Evolutionary conservation across 2,329 filamentous ascomycete species (phyloP), one percentile per base, ranked within the genome.

Genomic region (Ophiostoma perfectum): DNA sequence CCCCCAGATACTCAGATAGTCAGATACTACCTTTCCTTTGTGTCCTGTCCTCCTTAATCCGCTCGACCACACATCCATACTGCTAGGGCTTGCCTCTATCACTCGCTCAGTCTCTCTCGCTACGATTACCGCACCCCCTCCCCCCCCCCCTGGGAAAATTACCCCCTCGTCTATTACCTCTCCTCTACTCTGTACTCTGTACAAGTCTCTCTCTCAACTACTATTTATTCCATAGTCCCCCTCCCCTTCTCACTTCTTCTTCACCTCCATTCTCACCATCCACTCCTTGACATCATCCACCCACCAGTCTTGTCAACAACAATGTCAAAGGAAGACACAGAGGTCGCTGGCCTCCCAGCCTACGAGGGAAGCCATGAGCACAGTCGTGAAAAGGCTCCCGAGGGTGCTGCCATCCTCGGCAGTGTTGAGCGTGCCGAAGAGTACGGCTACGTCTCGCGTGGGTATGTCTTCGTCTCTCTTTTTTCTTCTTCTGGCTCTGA

Each of bases 361-460:
- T 72, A 71, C 41, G 67, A 69, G 5, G 45, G 55, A 42, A 63
- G 45, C n/a, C 42, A 68, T 8, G 67, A 70, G 8, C 12, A 65
- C 49, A n/a, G 38, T 58, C 12, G 49, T 27, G 49, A 55, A 9
- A 55, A 55, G 49, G 49, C 49, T 18, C 49, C 49, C 49, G 49
- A 55, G 49, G n/a, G 69, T 16, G 66, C 64, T 14, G 58, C 67
- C 9, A 64, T 64, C 14, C 68, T 72, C 0, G 71, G 71, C 62
- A 18, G 66, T 36, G 47, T 64, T 38, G 71, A 69, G 16, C 47
- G 58, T 39, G 66, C 70, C 36, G 47, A 70, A 18, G 70, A 72
- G 49, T 72, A 70, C 38, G 71, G 71, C 66, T 72, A 72, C 39
- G 71, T 72, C 36, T 1, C 41, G 8, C 69, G 71, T n/a, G 71